Evolutionary conservation across 306 rosid genomes (phyloP), one percentile per base, ranked within the genome.

Genomic region (Corylus heterophylla): DNA sequence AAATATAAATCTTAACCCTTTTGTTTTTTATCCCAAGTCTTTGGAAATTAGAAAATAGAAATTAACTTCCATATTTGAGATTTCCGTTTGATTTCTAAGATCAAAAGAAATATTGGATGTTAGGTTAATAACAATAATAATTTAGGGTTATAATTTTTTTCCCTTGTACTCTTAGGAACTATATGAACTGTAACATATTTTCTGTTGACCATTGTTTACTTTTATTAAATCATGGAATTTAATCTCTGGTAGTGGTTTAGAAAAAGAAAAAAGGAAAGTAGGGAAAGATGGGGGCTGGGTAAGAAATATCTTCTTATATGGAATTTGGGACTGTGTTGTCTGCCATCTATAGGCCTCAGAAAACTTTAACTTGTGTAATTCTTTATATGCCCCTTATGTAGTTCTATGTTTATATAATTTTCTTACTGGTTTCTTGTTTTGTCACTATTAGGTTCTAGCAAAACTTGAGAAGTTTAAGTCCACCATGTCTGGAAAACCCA

Each of bases 401-500:
- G 31, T 51, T 45, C 8, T 52, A 11, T 54, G 16, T 59, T 31
- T 59, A 51, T 3, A 52, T 54, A 70, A 52, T 58, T 68, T 51
- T 63, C 74, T 52, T 61, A 14, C 47, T 56, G 12, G 3, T 14
- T 54, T 17, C 22, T 17, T 69, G 29, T 69, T 78, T 54, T 78
- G 79, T 72, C 52, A 45, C 29, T 58, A 48, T 67, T 80, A 94
- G 98, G 90, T 89, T 84, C 87, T 94, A 44, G 93, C 91, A 74
- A 95, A 88, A 86, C 96, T 95, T 22, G 92, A 87, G 83, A 88
- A 90, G 74, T 95, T 95, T 80, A 90, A 86, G 86, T 74, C 42
- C 55, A 73, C 49, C 81, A n/a, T 84, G 12, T 55, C 78, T 56
- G 90, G 81, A 78, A 92, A 85, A 35, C 80, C 83, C 47, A 45